Evolutionary conservation across 106 monocot genomes (phyloP), one percentile per base, ranked within the genome.

Genomic region (Dioscorea zingiberensis): DNA sequence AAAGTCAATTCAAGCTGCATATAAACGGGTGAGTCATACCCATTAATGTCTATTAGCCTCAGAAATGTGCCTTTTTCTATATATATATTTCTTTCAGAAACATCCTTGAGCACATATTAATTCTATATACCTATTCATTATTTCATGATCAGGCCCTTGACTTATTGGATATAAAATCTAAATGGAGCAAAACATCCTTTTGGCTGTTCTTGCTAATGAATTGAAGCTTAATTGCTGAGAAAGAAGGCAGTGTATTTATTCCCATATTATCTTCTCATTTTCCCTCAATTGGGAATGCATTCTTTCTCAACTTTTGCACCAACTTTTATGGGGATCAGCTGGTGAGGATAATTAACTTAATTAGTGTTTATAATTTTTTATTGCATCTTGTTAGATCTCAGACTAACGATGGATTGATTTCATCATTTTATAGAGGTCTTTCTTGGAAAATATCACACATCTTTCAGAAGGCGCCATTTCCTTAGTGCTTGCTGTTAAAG

Each of bases 301-400:
- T 75, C 83, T n/a, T 66, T 62, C 73, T 26, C 21, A 76, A 62
- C 54, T 83, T 14, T 47, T 91, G 18, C 90, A 86, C 28, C 75
- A 78, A 48, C 62, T n/a, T 86, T 70, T 91, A 81, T 81, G 80
- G 76, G 48, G 47, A 83, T 75, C 65, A 73, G 21, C 27, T 91
- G 83, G 90, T 91, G 66, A 54, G 27, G 24, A 18, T 68, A 30
- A 54, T 59, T 38, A 38, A 38, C 38, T 38, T 1, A 38, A 38
- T 38, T 38, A 10, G 38, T 38, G 38, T 38, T 6, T 6, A 38
- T 6, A 38, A 38, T 8, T 1, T 38, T 38, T 8, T 38, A 38
- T 38, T 6, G 38, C 38, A 38, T 38, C 10, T 38, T 2, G 38
- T 6, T 38, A 8, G 38, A 10, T 38, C 38, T 38, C 38, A 38